Conservation (phyloP, 257 asterid species). For the Solanum appendiculatum region DNA sequence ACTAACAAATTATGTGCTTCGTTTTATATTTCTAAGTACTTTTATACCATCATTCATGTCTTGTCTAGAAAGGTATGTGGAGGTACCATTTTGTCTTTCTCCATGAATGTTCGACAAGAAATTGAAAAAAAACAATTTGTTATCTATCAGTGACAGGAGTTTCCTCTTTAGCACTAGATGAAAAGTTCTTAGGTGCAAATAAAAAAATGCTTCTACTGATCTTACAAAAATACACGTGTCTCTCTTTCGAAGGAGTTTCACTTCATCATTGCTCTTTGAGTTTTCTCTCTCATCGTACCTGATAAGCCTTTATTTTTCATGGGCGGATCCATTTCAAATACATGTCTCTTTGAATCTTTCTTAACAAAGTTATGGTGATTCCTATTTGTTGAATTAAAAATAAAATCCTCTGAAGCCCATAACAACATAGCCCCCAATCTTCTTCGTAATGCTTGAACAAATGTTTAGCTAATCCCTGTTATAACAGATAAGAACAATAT, state of each 20-base stretch:
- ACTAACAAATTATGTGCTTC: not conserved
- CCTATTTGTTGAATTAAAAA: not conserved
- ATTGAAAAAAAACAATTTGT: too few species aligned
- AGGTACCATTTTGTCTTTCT: not conserved
- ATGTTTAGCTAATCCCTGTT: constrained; percentile 38
- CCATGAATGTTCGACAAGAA: too few species aligned
- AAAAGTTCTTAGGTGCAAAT: not conserved
- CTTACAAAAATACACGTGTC: not conserved
- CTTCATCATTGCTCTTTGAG: not conserved
- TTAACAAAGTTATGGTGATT: not conserved
- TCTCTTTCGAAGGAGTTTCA: too few species aligned
- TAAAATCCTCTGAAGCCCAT: constrained; percentile 17
- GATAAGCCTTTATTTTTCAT: not conserved
- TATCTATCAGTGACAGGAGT: too few species aligned
- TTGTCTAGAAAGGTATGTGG: not conserved
- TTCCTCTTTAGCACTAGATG: too few species aligned
- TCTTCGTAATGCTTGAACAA: constrained; percentile 44
- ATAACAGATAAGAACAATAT: constrained; percentile 39
- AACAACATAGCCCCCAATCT: constrained; percentile 17
- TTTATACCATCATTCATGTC: not conserved
- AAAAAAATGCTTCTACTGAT: not conserved
- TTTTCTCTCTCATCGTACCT: not conserved
- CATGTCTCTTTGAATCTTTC: too few species aligned
- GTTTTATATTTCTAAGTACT: not conserved
- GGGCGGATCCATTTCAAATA: not conserved